A percentile compares a stretch with the other conserved stretches of the same genome.
phyloP scores from a whole-genome alignment of 768 basidiomycete genomes.

The Pulveroboletus sp. region DNA sequence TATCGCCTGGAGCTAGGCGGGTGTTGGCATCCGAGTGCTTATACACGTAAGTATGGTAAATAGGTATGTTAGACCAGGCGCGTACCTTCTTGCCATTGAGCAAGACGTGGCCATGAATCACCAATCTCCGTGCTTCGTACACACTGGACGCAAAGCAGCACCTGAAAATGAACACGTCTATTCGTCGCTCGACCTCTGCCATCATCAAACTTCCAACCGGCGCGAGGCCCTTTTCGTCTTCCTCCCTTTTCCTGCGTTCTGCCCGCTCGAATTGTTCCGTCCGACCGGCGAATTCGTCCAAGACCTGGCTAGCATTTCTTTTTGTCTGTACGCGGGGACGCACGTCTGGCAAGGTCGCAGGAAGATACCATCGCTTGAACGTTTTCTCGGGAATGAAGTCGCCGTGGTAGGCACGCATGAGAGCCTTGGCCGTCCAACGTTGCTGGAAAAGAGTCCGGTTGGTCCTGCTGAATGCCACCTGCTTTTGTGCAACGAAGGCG shows the following conservation, averaged over 20 bases:
- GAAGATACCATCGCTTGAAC: conserved; percentile 95
- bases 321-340: conserved; percentile 50
- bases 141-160: conserved; percentile 86
- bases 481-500: conserved; percentile 45
- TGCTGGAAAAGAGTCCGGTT: conserved; percentile 79
- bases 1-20: conserved; percentile 89
- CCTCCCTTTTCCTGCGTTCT: conserved; percentile 49
- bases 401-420: conserved; percentile 92
- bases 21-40: conserved; percentile 86
- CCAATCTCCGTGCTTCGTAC: conserved; percentile 83
- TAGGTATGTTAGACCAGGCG: conserved; percentile 3
- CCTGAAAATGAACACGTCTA: conserved; percentile 91
- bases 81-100: conserved; percentile 89
- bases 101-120: conserved; percentile 82
- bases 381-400: conserved; percentile 90
- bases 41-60: neutral
- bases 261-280: conserved; percentile 38
- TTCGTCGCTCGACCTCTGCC: conserved; percentile 86
- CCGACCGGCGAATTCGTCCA: conserved; percentile 62
- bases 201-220: conserved; percentile 97
- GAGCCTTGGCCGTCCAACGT: conserved; percentile 83
- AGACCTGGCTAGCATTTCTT: conserved; percentile 36
- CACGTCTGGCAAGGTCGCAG: conserved; percentile 80
- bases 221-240: conserved; percentile 63
- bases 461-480: conserved; percentile 56